Base-by-base conservation (phyloP, 2,329 filamentous ascomycete species). In the Ceratocystis albifundus region DNA sequence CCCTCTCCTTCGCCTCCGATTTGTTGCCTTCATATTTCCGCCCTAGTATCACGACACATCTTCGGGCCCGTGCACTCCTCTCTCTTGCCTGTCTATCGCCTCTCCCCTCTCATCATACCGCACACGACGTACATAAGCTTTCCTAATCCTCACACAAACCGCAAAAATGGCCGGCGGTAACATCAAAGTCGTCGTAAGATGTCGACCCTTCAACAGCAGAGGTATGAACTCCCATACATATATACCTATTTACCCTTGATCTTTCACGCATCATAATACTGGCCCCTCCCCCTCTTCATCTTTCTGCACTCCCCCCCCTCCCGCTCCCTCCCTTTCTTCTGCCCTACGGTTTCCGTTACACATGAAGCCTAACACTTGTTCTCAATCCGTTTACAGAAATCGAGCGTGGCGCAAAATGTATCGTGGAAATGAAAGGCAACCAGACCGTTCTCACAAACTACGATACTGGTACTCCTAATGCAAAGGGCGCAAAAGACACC, bases 111-210 rank as follows among this genome's bases (percentile, higher is more conserved):
- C 10, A 41, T 12, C 36, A 41, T 41, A 41, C 36, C 15, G 36
- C 12, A 41, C 36, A 12, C 36, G 10, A 41, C 36, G 36, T 15
- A 41, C 36, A 41, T 20, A 22, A 17, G 2, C 36, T 50, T 15
- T 36, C 41, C 10, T 7, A 45, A 41, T 17, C 63, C 55, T n/a
- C 25, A 61, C 50, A 55, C 6, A 25, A 45, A 53, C 57, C 59
- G 48, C 30, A 59, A 65, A 57, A n/a, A 64, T 67, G 66, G 46
- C 64, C 44, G 91, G 89, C 78, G 92, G 94, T 75, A 99, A 99
- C 75, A 99, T 99, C 77, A 99, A 99, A 87, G 94, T 99, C 80
- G 94, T 99, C 81, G 94, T 99, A 80, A 86, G 94, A 79, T 87
- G 89, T 72, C 86, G 94, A 75, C 94, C 94, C 63, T 99, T 99